Evolutionary conservation across 2,329 filamentous ascomycete species (phyloP), one percentile per base, ranked within the genome.

Genomic region (Ceratocystis diversiconidia): DNA sequence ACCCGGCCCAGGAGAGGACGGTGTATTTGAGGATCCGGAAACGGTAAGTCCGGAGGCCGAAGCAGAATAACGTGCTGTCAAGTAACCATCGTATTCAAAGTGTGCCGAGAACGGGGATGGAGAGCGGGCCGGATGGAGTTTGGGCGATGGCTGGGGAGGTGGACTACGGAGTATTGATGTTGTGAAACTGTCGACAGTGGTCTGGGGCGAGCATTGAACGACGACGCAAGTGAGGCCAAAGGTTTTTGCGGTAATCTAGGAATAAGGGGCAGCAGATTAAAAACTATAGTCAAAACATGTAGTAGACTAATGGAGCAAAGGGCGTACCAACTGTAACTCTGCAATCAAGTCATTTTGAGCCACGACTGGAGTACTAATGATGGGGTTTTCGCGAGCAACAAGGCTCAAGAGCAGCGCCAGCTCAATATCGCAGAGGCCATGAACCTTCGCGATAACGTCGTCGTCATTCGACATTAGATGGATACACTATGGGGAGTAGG

Each of bases 381-480:
- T 85, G 76, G 90, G 96, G 74, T 97, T 92, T 74, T 96, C 89
- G 69, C 86, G 82, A 67, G 86, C 85, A 68, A 91, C 81, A 63
- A 97, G 82, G 72, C 88, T 92, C 62, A 96, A 82, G 50, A 97
- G 80, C 15, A 88, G 78, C 28, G 92, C 94, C 67, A 97, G 83
- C 76, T 96, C 92, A 50, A 96, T 80, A 76, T 96, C 92, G 72
- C 87, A 89, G 69, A 97, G 80, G 70, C 84, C 82, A 72, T 92
- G 88, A 70, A 95, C 82, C 74, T 87, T 87, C 69, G 82, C 79
- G 68, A 86, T 77, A 68, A 91, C 79, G 66, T 76, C 75, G 72
- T 82, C 79, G 72, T 82, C 79, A 76, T 83, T 78, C 74, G 82
- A 84, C 85, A 88, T 88, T 72, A 36, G 65, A 62, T 73, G 71